Evolutionary conservation across 2,329 filamentous ascomycete genomes (phyloP).

Genomic region (Scedosporium dehoogii): DNA sequence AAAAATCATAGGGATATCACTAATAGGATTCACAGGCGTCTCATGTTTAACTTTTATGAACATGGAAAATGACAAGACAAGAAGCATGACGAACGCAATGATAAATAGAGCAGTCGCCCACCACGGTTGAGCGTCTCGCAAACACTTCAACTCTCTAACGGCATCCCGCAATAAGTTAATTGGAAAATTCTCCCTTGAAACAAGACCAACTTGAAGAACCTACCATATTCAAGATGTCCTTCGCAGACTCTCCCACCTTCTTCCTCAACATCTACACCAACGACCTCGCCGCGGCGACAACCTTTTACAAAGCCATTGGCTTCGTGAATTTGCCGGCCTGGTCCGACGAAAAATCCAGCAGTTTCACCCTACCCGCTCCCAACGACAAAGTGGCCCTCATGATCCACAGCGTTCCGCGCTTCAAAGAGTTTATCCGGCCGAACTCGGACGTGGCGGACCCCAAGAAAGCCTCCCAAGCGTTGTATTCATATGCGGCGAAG

Average conservation of each 20-base stretch:
- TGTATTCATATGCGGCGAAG: slow-evolving; percentile 11
- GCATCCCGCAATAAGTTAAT: too few relatives aligned
- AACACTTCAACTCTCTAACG: too few relatives aligned
- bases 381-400: slow-evolving; percentile 15
- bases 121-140: too few relatives aligned
- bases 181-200: too few relatives aligned
- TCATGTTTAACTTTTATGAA: too few relatives aligned
- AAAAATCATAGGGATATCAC: too few relatives aligned
- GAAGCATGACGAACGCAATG: too few relatives aligned
- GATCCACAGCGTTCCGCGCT: slow-evolving; percentile 12
- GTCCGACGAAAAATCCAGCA: slow-evolving; percentile 9
- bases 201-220: too few relatives aligned
- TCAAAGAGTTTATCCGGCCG: slow-evolving; percentile 13
- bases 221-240: background rate
- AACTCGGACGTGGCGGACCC: slow-evolving; percentile 11
- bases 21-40: too few relatives aligned
- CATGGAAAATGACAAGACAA: too few relatives aligned
- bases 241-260: slow-evolving; percentile 4
- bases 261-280: slow-evolving; percentile 7
- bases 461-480: slow-evolving; percentile 10
- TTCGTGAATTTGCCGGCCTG: slow-evolving; percentile 10
- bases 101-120: too few relatives aligned
- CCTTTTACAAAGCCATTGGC: slow-evolving; percentile 12
- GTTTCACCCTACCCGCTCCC: slow-evolving; percentile 12
- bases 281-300: background rate